These are phyloP conservation scores for Metrosideros polymorpha DNA, from an alignment of 441 rosid species.

Conservation along the genomic window DNA sequence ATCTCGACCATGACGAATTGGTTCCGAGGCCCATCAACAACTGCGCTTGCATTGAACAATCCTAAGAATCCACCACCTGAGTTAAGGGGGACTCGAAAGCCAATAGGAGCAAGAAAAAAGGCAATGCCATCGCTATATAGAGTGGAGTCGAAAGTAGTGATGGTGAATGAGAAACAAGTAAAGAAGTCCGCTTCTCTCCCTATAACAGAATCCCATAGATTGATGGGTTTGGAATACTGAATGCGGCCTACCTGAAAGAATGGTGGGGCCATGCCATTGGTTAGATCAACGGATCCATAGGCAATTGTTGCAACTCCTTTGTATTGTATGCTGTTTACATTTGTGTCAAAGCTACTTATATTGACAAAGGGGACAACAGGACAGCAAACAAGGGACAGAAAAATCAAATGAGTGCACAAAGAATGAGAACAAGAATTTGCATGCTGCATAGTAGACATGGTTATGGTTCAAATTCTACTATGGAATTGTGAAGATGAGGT, in stretches of 20 bases:
- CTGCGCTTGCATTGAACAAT: background rate
- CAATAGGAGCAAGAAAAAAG: background rate
- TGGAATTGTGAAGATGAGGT: no score
- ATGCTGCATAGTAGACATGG: background rate
- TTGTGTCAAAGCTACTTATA: background rate
- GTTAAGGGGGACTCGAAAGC: background rate
- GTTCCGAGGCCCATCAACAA: fast-evolving
- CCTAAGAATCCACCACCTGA: background rate
- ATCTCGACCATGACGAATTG: background rate
- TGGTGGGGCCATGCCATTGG: fast-evolving
- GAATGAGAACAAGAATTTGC: background rate
- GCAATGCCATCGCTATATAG: background rate
- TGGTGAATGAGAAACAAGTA: background rate
- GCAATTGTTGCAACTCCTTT: fast-evolving
- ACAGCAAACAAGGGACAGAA: background rate
- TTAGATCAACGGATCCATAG: background rate
- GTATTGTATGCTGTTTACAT: fast-evolving
- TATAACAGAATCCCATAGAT: background rate
- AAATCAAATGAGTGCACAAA: background rate
- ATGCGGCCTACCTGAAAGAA: background rate
- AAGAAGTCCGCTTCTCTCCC: background rate
- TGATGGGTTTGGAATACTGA: background rate
- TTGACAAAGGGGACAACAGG: background rate
- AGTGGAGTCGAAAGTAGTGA: background rate
- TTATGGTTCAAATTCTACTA: no score